Evolutionary conservation across 257 asterid genomes (phyloP).

Genomic region (Przewalskia tangutica): DNA sequence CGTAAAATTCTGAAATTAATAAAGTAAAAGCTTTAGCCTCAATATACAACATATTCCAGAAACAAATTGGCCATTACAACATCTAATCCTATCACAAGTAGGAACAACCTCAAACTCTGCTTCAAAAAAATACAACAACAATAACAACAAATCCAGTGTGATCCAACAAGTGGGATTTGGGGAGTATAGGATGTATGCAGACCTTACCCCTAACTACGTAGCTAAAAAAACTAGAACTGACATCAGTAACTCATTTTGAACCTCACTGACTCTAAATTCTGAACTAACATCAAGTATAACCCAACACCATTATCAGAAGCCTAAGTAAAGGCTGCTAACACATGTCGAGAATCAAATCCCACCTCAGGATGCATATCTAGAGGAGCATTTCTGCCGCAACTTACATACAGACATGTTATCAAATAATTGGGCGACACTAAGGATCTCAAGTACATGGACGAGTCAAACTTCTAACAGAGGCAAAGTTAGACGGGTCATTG

Average conservation of each 20-base stretch:
- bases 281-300: not conserved
- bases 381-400: not conserved
- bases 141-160: not conserved
- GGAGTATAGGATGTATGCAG: too few species aligned
- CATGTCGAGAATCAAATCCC: not conserved
- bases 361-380: not conserved
- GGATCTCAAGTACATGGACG: not conserved
- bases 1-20: not conserved
- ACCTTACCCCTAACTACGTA: too few species aligned
- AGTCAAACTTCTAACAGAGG: not conserved
- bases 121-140: not conserved
- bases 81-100: not conserved
- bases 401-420: not conserved
- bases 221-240: not conserved
- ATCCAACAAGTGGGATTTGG: too few species aligned
- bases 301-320: not conserved
- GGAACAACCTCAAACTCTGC: not conserved
- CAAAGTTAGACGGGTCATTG: too few species aligned
- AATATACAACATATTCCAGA: not conserved
- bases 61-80: not conserved
- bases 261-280: not conserved
- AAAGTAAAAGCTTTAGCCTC: not conserved
- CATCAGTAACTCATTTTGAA: not conserved
- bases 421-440: not conserved
- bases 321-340: not conserved